Evolutionary conservation across 441 rosid genomes (phyloP).

Genomic region (Isatis lusitanica): DNA sequence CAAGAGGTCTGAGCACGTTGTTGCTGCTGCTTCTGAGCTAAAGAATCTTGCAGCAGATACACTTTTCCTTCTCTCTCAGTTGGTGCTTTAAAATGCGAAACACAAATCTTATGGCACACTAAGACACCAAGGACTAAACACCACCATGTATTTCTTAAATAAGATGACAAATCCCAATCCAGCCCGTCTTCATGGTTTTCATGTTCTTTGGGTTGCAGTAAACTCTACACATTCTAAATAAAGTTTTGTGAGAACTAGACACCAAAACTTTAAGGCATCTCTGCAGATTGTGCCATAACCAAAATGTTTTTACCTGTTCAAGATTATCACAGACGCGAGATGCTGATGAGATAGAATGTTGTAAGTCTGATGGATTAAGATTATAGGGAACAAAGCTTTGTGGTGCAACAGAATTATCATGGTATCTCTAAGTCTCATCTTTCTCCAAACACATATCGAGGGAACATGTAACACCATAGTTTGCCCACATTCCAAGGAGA

Average conservation of each 20-base stretch:
- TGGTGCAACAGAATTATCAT: not conserved
- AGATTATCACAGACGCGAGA: constrained; percentile 19
- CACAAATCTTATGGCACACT: constrained; percentile 44
- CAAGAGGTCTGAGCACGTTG: constrained; percentile 52
- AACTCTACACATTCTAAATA: constrained; percentile 44
- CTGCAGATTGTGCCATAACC: constrained; percentile 10
- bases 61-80: constrained; percentile 37
- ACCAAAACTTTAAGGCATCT: not conserved
- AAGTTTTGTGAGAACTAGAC: not conserved
- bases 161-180: constrained; percentile 35
- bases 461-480: constrained; percentile 30
- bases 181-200: constrained; percentile 34
- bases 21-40: constrained; percentile 56
- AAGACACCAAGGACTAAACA: constrained; percentile 51
- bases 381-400: constrained; percentile 18
- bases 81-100: constrained; percentile 40
- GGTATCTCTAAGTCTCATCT: constrained; percentile 7
- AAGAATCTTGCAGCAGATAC: constrained; percentile 40
- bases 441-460: constrained; percentile 19
- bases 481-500: constrained; percentile 10
- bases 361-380: constrained; percentile 23
- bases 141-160: constrained; percentile 52
- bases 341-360: constrained; percentile 15
- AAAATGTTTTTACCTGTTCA: constrained; percentile 44
- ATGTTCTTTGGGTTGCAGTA: constrained; percentile 28